Evolutionary conservation across 306 rosid genomes (phyloP), one percentile per base, ranked within the genome.

Genomic region (Psophocarpus tetragonolobus): DNA sequence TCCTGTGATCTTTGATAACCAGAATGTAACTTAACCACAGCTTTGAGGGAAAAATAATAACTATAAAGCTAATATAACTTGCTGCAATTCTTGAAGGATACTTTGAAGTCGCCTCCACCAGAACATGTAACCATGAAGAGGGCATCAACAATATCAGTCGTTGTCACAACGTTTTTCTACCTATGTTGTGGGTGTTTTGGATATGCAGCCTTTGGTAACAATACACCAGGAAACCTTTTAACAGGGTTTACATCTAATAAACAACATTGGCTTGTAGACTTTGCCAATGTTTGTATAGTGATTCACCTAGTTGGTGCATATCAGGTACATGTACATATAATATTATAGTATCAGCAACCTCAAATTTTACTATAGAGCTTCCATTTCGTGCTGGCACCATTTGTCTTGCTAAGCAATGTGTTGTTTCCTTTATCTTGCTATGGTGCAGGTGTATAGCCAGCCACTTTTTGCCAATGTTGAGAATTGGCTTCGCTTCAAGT

Each of bases 281-380:
- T 92, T 13, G 97, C 97, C 38, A 88, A 92, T 80, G 86, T 76
- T 44, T 88, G 90, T 63, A 83, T 92, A 17, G 92, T 90, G 51
- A n/a, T 92, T 68, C 97, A 92, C 80, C 97, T 92, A 0, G 80
- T 90, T 18, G 97, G 97, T 42, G 97, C 92, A 39, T 92, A 92
- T 83, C 97, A 90, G 92, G 97, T 90, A 82, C 29, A 17, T 33
- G 97, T 90, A 82, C 29, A 17, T 33, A 12, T 14, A 20, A 33
- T 30, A 32, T 75, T 5, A 29, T 13, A 26, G 36, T 42, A 54
- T 68, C 41, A 35, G 60, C 39, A 53, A 27, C 33, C 64, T 48
- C 53, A 45, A 26, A 41, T 53, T 56, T 75, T 36, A 2, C 8
- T 36, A 11, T 76, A 53, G 24, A 26, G 18, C 60, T 65, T 35